Conservation (phyloP, 1,284 basidiomycete genomes). For the Irpex sp. region DNA sequence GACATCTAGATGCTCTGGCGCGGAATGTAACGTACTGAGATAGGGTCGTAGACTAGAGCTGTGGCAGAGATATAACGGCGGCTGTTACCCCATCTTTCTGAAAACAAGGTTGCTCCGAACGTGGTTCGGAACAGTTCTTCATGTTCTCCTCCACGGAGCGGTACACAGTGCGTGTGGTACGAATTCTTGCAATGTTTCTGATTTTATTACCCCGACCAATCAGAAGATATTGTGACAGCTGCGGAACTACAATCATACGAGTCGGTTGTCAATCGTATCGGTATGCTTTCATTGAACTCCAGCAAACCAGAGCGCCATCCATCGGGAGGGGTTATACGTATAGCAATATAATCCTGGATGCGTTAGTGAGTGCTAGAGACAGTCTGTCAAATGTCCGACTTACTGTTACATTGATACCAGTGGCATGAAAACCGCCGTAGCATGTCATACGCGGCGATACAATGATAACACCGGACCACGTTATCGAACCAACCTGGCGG, state of each 20-base stretch:
- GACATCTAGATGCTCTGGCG: not conserved
- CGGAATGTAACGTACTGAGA: not conserved
- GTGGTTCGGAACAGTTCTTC: not conserved
- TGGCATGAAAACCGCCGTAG: constrained; percentile 23
- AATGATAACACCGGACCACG: constrained; percentile 27
- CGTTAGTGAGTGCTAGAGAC: not conserved
- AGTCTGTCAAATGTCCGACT: not conserved
- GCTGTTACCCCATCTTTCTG: not conserved
- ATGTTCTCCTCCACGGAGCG: not conserved
- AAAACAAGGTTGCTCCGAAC: not conserved
- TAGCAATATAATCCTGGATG: constrained; percentile 23
- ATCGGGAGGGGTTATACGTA: constrained; percentile 23
- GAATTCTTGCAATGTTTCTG: not conserved
- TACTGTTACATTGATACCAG: constrained; percentile 25
- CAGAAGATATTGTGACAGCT: constrained; percentile 15
- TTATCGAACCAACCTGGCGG: constrained; percentile 16
- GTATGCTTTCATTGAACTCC: constrained; percentile 22
- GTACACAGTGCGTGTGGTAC: not conserved
- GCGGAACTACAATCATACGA: constrained; percentile 14
- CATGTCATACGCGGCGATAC: constrained; percentile 14
- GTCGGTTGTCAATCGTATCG: constrained; percentile 26
- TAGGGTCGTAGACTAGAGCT: not conserved
- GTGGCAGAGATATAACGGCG: not conserved
- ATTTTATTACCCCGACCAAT: constrained; percentile 2
- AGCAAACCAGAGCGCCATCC: constrained; percentile 15